phyloP scores from a whole-genome alignment of 2,329 filamentous ascomycete genomes.

The Exophiala sp. region DNA sequence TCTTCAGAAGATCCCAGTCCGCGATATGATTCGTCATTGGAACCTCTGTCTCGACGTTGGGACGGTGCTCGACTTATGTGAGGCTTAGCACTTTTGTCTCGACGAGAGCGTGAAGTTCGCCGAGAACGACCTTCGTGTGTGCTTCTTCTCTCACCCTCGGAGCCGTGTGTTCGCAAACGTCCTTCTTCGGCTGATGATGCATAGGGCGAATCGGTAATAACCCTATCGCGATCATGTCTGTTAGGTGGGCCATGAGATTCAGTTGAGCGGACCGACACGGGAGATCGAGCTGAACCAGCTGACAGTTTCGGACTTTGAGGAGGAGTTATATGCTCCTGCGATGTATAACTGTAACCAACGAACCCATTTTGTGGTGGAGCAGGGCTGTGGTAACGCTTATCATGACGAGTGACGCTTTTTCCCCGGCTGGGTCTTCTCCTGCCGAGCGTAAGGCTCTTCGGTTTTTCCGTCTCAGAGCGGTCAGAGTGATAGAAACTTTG shows the following conservation, averaged over 20 bases:
- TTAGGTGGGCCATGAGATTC: not conserved
- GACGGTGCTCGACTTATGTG: conserved; percentile 2
- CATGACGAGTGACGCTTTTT: conserved; percentile 1
- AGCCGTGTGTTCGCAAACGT: conserved; percentile 2
- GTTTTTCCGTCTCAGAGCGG: conserved; percentile 17
- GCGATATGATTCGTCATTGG: conserved; percentile 7
- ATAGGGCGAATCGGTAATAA: conserved; percentile 23
- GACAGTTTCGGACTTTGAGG: conserved; percentile 22
- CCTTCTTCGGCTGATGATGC: conserved; percentile 28
- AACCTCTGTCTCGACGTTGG: conserved; percentile 6
- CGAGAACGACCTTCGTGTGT: conserved; percentile 8
- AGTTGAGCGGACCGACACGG: conserved; percentile 5
- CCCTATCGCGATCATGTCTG: conserved; percentile 2
- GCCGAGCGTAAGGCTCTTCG: conserved; percentile 4
- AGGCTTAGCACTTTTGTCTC: conserved; percentile 6
- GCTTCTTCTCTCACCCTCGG: conserved; percentile 12
- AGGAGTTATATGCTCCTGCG: conserved; percentile 22
- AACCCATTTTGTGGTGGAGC: conserved; percentile 12
- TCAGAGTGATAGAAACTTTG: conserved; percentile 19
- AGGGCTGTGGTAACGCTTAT: conserved; percentile 19
- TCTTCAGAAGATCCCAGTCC: conserved; percentile 8
- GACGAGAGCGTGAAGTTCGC: conserved; percentile 8
- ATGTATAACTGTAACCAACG: conserved; percentile 18
- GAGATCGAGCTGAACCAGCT: conserved; percentile 13
- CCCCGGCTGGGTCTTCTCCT: conserved; percentile 3